phyloP scores from a whole-genome alignment of 1,139 yeast genomes.

The Candida tropicalis region DNA sequence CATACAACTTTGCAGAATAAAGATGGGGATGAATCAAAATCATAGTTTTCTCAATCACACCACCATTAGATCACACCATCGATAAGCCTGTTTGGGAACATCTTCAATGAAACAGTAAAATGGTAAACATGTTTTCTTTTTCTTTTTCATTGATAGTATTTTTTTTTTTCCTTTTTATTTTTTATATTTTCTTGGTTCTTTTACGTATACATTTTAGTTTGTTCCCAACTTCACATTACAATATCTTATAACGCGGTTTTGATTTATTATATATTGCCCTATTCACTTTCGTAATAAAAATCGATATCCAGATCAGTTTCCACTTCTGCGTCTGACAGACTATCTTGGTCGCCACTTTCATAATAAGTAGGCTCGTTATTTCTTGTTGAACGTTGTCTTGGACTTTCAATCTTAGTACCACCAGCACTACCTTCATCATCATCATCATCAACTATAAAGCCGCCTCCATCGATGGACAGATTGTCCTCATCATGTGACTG shows the following conservation, averaged over 20 bases:
- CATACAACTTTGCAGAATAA: background rate
- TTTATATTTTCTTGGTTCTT: too few species aligned
- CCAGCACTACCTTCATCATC: constrained; percentile 16
- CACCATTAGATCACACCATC: background rate
- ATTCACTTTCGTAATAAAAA: constrained; percentile 17
- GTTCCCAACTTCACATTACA: background rate
- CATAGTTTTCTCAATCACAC: background rate
- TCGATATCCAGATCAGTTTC: constrained; percentile 12
- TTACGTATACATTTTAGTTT: too few species aligned
- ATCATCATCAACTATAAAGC: constrained; percentile 11
- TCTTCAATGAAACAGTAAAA: background rate
- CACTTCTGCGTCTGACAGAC: constrained; percentile 2
- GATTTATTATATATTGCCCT: background rate
- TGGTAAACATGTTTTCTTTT: background rate
- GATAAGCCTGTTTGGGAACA: background rate
- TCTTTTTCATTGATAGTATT: too few species aligned
- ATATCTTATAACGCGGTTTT: background rate
- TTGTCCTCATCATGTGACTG: constrained; percentile 10
- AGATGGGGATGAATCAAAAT: background rate
- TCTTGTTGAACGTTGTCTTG: background rate
- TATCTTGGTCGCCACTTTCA: constrained; percentile 7
- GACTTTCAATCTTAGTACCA: constrained; percentile 16
- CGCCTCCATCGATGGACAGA: constrained; percentile 10
- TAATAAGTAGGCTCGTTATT: constrained; percentile 1
- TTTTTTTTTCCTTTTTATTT: too few species aligned